Conservation (phyloP, 2,329 filamentous ascomycete genomes). For the Beauveria rudraprayagi region DNA sequence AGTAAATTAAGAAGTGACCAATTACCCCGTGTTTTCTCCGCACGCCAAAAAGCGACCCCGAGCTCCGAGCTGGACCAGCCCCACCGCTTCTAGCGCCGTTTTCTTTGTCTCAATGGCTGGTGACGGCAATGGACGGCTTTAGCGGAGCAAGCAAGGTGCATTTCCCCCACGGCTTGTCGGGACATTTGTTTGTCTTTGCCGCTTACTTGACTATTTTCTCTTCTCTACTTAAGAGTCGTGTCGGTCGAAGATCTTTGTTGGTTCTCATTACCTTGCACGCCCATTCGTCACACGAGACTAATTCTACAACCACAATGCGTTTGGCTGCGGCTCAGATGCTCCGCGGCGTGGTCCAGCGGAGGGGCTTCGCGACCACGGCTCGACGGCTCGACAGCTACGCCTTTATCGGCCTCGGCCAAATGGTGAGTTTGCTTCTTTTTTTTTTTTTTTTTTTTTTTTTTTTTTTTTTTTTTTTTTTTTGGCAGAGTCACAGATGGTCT, state of each 20-base stretch:
- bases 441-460: background rate
- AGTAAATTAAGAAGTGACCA: too few species aligned
- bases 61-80: background rate
- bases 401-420: constrained; percentile 53
- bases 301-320: constrained; percentile 6
- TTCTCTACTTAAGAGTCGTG: background rate
- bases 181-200: constrained; percentile 5
- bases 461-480: background rate
- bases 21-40: constrained; percentile 4
- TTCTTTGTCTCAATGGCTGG: background rate
- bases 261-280: background rate
- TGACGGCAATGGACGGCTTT: constrained; percentile 30
- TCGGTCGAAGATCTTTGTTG: background rate
- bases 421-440: constrained; percentile 34
- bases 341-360: constrained; percentile 26
- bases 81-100: background rate
- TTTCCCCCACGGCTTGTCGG: constrained; percentile 12
- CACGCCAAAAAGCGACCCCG: background rate
- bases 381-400: constrained; percentile 44
- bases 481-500: too few species aligned
- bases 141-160: constrained; percentile 18
- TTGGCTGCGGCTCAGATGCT: constrained; percentile 4
- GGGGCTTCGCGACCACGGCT: constrained; percentile 43
- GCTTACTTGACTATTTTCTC: background rate
- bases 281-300: too few species aligned